These are phyloP conservation scores for Baeospora myosura DNA, from an alignment of 1,284 basidiomycete species.

Conservation along the genomic window DNA sequence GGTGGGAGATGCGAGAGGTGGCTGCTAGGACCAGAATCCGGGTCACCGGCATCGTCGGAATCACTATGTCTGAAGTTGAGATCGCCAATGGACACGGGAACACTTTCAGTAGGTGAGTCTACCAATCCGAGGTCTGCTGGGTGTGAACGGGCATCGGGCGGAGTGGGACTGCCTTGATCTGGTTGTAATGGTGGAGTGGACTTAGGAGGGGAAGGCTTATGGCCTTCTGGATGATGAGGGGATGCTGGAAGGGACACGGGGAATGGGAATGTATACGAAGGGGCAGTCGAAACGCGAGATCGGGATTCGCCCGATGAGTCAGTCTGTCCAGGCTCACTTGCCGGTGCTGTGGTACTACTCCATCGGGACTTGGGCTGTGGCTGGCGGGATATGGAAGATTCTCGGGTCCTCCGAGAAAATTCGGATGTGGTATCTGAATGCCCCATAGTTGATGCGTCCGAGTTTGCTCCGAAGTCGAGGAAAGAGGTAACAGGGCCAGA, in stretches of 20 bases:
- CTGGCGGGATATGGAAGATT: conserved; percentile 1
- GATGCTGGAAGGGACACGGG: conserved; percentile 36
- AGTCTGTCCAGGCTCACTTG: conserved; percentile 13
- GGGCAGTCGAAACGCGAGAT: conserved; percentile 15
- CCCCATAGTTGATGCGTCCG: conserved; percentile 29
- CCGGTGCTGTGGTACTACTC: conserved; percentile 27
- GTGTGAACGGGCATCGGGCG: conserved; percentile 4
- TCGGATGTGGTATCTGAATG: conserved; percentile 5
- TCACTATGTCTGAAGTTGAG: conserved; percentile 51
- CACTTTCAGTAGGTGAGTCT: conserved; percentile 57
- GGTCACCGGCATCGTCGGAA: conserved; percentile 29
- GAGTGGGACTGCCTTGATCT: conserved; percentile 7
- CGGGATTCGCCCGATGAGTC: conserved; percentile 18
- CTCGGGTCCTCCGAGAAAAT: conserved; percentile 2
- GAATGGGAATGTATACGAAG: conserved; percentile 30
- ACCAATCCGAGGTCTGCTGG: conserved; percentile 5
- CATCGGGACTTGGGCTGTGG: conserved; percentile 24
- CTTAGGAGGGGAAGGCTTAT: conserved; percentile 13
- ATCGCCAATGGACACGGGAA: conserved; percentile 63
- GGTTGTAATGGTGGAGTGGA: conserved; percentile 9
- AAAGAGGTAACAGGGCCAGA: conserved; percentile 37
- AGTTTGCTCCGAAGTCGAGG: conserved; percentile 47
- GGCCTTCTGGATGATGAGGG: conserved; percentile 24
- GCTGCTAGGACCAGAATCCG: neutral
- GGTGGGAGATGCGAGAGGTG: conserved; percentile 29